Base-by-base conservation (phyloP, 1,284 basidiomycete genomes). In the Malassezia psittaci region DNA sequence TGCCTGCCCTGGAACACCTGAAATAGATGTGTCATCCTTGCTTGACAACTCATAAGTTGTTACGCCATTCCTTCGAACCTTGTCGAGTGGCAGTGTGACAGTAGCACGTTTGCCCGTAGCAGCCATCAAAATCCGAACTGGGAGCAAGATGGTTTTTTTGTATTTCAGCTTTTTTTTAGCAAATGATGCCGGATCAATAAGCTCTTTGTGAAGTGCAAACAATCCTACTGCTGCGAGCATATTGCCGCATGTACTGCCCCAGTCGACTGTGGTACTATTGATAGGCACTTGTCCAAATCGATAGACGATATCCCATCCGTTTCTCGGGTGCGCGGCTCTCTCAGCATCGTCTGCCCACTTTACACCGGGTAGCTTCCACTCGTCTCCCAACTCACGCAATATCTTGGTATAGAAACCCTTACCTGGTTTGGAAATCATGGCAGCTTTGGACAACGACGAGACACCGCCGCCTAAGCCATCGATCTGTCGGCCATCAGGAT, bases 401-500 rank as follows among this genome's bases (percentile, higher is more conserved):
- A 24, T 6, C 11, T 15, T 8, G 5, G 39, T 35, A 16, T 49
- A 35, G 16, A 45, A 46, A 2, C 42, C 33, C 0, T 53, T 9
- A 13, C 58, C 50, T 1, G 68, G 66, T 8, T 62, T 48, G 4
- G 64, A 64, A 12, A 89, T 81, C 33, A 89, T 79, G 61, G 82
- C 83, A n/a, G 86, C 81, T 70, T 90, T 90, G 47, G 85, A 87
- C 5, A 87, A 79, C 50, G 84, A 86, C 5, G 83, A 85, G 34
- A 86, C 78, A 2, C 87, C 87, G 3, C 87, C 87, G 9, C 87
- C 87, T 24, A 77, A 62, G 12, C 76, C 87, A 64, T 88, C 84
- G 18, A 89, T 79, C 76, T 90, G 87, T 11, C 86, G 79, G 4
- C 81, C 82, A 66, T 87, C 79, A 0, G 83, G 80, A 66, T 90